phyloP scores from a whole-genome alignment of 441 rosid species.

The Theobroma grandiflorum region DNA sequence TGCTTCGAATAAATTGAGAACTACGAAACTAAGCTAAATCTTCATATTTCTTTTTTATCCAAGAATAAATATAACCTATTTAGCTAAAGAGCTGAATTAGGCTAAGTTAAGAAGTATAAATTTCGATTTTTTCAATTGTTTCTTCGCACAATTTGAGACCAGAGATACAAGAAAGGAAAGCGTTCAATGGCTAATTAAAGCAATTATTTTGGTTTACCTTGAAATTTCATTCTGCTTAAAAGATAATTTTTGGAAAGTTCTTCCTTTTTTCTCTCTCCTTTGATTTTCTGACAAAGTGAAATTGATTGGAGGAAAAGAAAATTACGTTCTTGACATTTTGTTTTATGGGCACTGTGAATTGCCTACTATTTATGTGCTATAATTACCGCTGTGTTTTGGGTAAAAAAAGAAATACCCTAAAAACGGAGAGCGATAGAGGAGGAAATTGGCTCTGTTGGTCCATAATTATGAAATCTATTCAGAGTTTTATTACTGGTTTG shows the following conservation, averaged over 20 bases:
- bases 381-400: not conserved
- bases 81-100: not conserved
- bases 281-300: not conserved
- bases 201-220: no score
- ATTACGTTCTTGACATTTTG: not conserved
- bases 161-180: no score
- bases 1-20: constrained; percentile 1
- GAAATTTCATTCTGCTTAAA: no score
- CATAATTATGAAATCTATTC: not conserved
- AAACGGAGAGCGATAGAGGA: not conserved
- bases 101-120: no score
- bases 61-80: not conserved
- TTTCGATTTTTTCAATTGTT: no score
- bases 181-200: no score
- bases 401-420: not conserved
- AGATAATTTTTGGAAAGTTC: no score
- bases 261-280: no score
- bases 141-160: no score
- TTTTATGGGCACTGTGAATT: not conserved
- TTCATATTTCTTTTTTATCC: not conserved
- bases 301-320: not conserved
- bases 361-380: not conserved
- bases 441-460: no score
- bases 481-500: not conserved
- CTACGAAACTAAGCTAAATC: not conserved